phyloP scores from a whole-genome alignment of 2,329 filamentous ascomycete genomes.

The Alternaria arbusti region DNA sequence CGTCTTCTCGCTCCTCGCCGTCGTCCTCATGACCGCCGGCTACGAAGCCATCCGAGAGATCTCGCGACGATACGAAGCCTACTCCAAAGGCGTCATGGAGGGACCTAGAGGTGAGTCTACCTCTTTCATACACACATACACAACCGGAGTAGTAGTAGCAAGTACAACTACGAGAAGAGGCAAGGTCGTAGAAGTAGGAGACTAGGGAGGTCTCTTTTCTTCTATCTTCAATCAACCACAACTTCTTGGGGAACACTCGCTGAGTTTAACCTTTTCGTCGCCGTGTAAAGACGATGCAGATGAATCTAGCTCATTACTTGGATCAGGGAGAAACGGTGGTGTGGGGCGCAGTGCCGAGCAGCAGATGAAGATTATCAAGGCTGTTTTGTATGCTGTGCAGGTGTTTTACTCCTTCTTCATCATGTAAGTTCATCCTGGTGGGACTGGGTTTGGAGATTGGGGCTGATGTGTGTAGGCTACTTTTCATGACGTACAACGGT shows the following conservation, averaged over 20 bases:
- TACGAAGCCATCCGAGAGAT: constrained; percentile 87
- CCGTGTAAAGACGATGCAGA: constrained; percentile 32
- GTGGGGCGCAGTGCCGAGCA: constrained; percentile 65
- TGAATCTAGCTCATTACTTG: constrained; percentile 72
- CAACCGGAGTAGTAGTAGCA: not conserved
- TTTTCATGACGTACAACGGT: constrained; percentile 99
- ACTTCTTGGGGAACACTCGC: constrained; percentile 24
- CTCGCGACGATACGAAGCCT: constrained; percentile 75
- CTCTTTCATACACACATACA: not conserved
- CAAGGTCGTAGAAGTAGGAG: constrained; percentile 7
- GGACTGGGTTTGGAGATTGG: not conserved
- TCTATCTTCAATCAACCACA: constrained; percentile 12
- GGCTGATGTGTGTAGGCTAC: constrained; percentile 67
- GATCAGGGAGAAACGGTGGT: constrained; percentile 70
- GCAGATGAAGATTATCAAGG: constrained; percentile 79
- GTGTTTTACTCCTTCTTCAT: constrained; percentile 99
- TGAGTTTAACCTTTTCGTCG: constrained; percentile 28
- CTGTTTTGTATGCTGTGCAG: constrained; percentile 84
- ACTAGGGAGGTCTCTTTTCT: constrained; percentile 12
- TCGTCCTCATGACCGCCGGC: constrained; percentile 84
- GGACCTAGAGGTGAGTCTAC: constrained; percentile 42
- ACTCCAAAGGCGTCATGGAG: constrained; percentile 33
- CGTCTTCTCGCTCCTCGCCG: constrained; percentile 79
- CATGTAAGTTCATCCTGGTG: constrained; percentile 73
- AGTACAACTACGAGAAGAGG: not conserved